Evolutionary conservation across 2,329 filamentous ascomycete genomes (phyloP).

Genomic region (Neopestalotiopsis clavispora): DNA sequence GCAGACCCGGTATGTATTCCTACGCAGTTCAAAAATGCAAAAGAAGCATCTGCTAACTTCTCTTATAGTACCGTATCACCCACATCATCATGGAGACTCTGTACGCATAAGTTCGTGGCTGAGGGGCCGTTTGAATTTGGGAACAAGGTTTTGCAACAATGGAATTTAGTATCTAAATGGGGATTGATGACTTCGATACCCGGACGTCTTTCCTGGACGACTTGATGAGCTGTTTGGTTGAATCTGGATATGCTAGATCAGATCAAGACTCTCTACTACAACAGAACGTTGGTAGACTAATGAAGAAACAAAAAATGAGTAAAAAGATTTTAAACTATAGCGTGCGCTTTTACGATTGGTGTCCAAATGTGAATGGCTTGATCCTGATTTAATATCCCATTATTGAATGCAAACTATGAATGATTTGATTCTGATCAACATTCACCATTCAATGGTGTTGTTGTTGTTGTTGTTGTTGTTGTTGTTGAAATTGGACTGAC

Average conservation of each 20-base stretch:
- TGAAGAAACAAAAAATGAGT: background rate
- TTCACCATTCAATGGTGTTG: too few species aligned
- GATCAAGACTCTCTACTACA: background rate
- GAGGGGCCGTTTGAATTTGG: background rate
- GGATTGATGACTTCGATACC: slow-evolving; percentile 10
- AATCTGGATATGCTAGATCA: slow-evolving; percentile 3
- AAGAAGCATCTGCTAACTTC: background rate
- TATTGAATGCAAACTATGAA: too few species aligned
- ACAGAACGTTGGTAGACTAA: background rate
- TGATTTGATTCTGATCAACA: too few species aligned
- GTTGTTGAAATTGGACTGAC: too few species aligned
- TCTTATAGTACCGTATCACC: slow-evolving; percentile 67
- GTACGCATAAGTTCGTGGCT: background rate
- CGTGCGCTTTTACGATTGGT: too few species aligned
- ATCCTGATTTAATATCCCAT: too few species aligned
- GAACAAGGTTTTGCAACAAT: slow-evolving; percentile 2
- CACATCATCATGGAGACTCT: slow-evolving; percentile 70
- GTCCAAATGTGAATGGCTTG: too few species aligned
- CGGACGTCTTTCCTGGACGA: slow-evolving; percentile 10
- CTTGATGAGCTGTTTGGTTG: slow-evolving; percentile 2
- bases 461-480: too few species aligned
- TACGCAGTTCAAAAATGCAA: background rate
- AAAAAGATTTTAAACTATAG: background rate
- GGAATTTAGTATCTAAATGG: background rate
- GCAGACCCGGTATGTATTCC: slow-evolving; percentile 59